Percentiles rank a stretch among this genome's conserved stretches.
Evolutionary conservation across 352 stramenopile species (phyloP).

Genomic region (Peronosclerospora sorghi): DNA sequence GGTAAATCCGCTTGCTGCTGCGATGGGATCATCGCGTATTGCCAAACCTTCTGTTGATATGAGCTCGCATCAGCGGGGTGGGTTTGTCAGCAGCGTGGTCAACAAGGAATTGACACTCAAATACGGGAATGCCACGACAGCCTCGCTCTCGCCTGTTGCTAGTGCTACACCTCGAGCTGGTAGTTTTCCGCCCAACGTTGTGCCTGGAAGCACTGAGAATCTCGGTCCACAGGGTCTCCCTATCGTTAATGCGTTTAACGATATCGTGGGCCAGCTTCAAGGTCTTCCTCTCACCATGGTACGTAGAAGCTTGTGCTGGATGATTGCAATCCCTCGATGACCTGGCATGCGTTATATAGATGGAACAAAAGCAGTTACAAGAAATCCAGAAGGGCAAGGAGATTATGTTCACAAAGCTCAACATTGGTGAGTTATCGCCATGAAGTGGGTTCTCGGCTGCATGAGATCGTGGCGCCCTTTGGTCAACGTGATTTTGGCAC

Average conservation of each 20-base stretch:
- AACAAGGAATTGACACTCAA: constrained; percentile 83
- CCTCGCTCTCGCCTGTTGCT: constrained; percentile 44
- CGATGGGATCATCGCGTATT: constrained; percentile 62
- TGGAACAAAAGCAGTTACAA: constrained; percentile 80
- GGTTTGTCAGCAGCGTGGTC: constrained; percentile 73
- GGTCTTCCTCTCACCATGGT: constrained; percentile 74
- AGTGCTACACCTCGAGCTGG: constrained; percentile 21
- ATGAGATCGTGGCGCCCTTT: constrained; percentile 75
- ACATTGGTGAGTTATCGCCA: constrained; percentile 60
- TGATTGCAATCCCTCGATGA: too few species aligned
- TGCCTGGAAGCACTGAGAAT: constrained; percentile 60
- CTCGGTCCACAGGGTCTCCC: constrained; percentile 59
- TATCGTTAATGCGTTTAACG: constrained; percentile 76
- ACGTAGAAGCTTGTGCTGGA: constrained; percentile 25
- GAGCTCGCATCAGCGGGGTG: constrained; percentile 65
- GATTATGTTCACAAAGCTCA: constrained; percentile 83
- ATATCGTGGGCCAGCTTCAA: constrained; percentile 62
- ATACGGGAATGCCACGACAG: constrained; percentile 68
- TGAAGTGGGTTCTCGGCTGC: constrained; percentile 57
- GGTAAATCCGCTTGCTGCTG: constrained; percentile 54
- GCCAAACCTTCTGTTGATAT: constrained; percentile 76
- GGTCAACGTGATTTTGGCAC: constrained; percentile 63
- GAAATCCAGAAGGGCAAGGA: constrained; percentile 82
- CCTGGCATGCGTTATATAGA: constrained; percentile 25
- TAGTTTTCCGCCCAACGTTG: constrained; percentile 34